Conservation (phyloP, 1,284 basidiomycete genomes). For the Heterobasidion parviporum region DNA sequence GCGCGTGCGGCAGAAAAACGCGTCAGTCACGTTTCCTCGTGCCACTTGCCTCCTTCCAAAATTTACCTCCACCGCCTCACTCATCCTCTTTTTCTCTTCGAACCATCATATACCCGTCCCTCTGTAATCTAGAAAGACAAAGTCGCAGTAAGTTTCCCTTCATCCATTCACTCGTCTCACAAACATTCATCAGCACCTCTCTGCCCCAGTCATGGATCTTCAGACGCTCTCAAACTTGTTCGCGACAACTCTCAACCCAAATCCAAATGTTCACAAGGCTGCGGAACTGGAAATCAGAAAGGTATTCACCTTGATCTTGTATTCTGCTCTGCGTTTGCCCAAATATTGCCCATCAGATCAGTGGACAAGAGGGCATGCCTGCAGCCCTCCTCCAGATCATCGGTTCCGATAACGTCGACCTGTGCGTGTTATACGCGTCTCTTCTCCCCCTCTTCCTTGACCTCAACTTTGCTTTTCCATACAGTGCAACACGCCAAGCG, state of each 20-base stretch:
- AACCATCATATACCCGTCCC: neutral
- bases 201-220: slow-evolving; percentile 51
- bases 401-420: slow-evolving; percentile 63
- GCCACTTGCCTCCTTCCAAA: neutral
- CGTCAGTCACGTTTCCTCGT: neutral
- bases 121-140: neutral
- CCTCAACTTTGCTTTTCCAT: slow-evolving; percentile 5
- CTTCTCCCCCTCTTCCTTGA: neutral
- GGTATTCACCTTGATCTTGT: slow-evolving; percentile 29
- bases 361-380: slow-evolving; percentile 71
- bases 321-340: neutral
- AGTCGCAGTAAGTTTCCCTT: neutral
- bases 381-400: slow-evolving; percentile 76
- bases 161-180: neutral
- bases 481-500: slow-evolving; percentile 69
- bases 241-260: slow-evolving; percentile 69
- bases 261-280: slow-evolving; percentile 77
- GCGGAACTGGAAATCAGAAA: slow-evolving; percentile 80
- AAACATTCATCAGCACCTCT: neutral
- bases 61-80: neutral
- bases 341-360: slow-evolving; percentile 39
- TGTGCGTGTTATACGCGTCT: slow-evolving; percentile 52
- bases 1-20: neutral
- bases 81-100: neutral
- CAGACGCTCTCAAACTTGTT: slow-evolving; percentile 72